These are phyloP conservation scores for Miamiensis avidus DNA, from an alignment of 169 alveolate species.

Conservation along the genomic window DNA sequence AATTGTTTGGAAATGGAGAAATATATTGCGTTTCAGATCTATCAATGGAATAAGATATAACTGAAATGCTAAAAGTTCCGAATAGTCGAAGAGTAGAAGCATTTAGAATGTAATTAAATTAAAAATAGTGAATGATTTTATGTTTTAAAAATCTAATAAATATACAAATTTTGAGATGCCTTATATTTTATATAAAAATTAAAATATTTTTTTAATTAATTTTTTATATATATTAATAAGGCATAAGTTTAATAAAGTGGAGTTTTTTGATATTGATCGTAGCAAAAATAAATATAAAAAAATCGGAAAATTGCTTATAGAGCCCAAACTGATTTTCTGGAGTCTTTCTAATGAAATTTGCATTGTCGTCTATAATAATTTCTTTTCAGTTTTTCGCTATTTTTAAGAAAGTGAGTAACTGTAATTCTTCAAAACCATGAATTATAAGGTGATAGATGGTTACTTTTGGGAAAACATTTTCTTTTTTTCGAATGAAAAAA, in stretches of 20 bases:
- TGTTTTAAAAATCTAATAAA: no score
- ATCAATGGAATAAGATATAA: slow-evolving; percentile 4
- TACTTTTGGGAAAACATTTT: slow-evolving; percentile 15
- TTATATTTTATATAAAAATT: no score
- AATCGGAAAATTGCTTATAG: slow-evolving; percentile 6
- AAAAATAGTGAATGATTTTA: no score
- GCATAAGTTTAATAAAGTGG: slow-evolving; percentile 18
- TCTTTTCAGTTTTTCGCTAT: neutral
- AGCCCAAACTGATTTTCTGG: slow-evolving; percentile 9
- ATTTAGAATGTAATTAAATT: slow-evolving; percentile 1
- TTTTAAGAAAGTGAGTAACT: neutral
- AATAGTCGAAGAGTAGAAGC: neutral
- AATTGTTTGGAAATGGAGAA: slow-evolving; percentile 15
- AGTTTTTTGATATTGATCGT: slow-evolving; percentile 20
- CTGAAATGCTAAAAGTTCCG: neutral
- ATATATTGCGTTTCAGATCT: slow-evolving; percentile 15
- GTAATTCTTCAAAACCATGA: neutral
- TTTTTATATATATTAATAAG: neutral
- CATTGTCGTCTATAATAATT: neutral
- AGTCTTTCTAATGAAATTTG: slow-evolving; percentile 8
- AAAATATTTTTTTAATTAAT: no score
- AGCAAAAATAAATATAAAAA: slow-evolving; percentile 2
- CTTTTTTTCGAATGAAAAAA: slow-evolving; percentile 18
- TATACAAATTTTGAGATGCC: neutral
- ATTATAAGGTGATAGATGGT: slow-evolving; percentile 1